Percentiles rank a stretch among this genome's conserved stretches.
Evolutionary conservation across 163 green algal species (phyloP).

Genomic region (Volvox carteri): DNA sequence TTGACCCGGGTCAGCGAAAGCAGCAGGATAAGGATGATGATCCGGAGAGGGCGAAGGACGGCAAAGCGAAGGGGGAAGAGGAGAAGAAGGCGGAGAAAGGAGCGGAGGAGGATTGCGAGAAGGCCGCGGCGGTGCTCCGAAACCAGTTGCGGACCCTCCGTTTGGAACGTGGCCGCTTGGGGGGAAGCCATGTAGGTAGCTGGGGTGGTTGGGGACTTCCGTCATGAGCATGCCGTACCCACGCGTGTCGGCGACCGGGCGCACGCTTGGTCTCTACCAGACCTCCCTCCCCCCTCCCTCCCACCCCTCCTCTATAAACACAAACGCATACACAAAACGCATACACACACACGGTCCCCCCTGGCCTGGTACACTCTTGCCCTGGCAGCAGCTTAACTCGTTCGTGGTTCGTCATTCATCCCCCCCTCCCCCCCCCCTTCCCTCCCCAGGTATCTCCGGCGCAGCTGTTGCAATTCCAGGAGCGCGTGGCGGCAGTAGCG

Average conservation of each 20-base stretch:
- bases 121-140: not conserved
- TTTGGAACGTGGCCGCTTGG: not conserved
- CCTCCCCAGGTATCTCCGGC: conserved; percentile 16
- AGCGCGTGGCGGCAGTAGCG: conserved; percentile 5
- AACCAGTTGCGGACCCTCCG: not conserved
- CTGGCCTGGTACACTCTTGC: too few species aligned
- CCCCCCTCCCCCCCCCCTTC: not conserved
- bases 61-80: not conserved
- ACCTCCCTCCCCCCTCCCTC: not conserved
- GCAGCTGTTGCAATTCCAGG: conserved; percentile 46
- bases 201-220: not conserved
- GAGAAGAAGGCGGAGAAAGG: not conserved
- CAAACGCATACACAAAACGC: too few species aligned
- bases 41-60: not conserved
- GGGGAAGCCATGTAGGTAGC: conserved; percentile 19
- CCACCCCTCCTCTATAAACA: not conserved
- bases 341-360: too few species aligned
- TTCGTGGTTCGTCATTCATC: too few species aligned
- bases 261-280: too few species aligned
- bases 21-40: not conserved
- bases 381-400: too few species aligned
- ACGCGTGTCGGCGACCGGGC: too few species aligned
- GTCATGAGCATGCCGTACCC: not conserved
- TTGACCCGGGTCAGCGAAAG: not conserved
- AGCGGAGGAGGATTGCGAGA: not conserved